Evolutionary conservation across 306 rosid species (phyloP).

Genomic region (Trifolium dubium): DNA sequence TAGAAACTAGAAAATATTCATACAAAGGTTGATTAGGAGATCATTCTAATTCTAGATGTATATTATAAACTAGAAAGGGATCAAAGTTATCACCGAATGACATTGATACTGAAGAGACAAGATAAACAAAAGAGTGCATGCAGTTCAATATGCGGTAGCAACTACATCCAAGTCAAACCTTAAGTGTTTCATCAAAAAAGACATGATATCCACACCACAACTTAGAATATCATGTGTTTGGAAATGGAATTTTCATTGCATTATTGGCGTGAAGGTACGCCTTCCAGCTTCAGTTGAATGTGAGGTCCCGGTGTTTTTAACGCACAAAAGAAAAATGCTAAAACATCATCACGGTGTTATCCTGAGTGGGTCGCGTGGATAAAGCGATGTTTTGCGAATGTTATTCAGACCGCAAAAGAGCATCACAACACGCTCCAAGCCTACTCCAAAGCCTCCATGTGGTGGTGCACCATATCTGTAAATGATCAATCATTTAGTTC

Average conservation of each 20-base stretch:
- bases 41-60: not conserved
- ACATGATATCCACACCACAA: not conserved
- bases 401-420: slow-evolving; percentile 82
- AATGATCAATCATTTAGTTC: slow-evolving; percentile 26
- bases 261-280: not conserved
- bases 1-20: not conserved
- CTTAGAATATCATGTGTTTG: not conserved
- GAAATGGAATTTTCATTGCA: not conserved
- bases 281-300: not conserved
- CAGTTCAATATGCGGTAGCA: not conserved
- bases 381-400: slow-evolving; percentile 74
- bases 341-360: slow-evolving; percentile 45
- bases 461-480: slow-evolving; percentile 89
- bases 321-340: not conserved
- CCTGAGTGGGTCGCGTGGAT: slow-evolving; percentile 86
- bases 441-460: slow-evolving; percentile 96
- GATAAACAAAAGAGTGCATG: not conserved
- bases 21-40: not conserved
- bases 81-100: not conserved
- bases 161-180: not conserved
- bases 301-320: not conserved
- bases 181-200: not conserved
- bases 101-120: not conserved
- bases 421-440: slow-evolving; percentile 94
- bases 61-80: not conserved